Evolutionary conservation across 2,329 filamentous ascomycete species (phyloP).

Genomic region (Botrytis galanthina): DNA sequence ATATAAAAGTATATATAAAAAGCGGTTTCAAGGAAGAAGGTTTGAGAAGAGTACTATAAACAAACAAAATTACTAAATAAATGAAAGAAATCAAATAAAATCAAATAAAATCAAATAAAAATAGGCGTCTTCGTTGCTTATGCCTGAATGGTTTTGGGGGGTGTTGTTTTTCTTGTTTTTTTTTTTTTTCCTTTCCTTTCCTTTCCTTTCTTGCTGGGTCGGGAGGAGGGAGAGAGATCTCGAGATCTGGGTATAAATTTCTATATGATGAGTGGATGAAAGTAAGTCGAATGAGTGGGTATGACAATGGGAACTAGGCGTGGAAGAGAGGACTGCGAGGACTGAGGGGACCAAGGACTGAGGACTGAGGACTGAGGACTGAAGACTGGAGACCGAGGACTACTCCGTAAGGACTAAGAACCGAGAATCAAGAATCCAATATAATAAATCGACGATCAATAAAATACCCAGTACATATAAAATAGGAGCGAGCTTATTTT

Average conservation of each 20-base stretch:
- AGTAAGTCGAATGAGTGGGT: background rate
- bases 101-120: slow-evolving; percentile 18
- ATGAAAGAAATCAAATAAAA: slow-evolving; percentile 11
- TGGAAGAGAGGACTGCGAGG: background rate
- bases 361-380: too few relatives aligned
- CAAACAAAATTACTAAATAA: background rate
- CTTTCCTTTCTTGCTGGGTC: background rate
- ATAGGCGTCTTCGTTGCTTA: slow-evolving; percentile 29
- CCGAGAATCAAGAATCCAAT: too few relatives aligned
- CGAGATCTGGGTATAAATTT: background rate
- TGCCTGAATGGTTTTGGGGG: slow-evolving; percentile 5
- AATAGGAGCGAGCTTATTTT: background rate
- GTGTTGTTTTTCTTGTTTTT: background rate
- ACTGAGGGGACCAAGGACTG: too few relatives aligned
- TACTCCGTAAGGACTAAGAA: too few relatives aligned
- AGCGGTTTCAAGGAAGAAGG: background rate
- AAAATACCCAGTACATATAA: too few relatives aligned
- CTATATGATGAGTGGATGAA: background rate
- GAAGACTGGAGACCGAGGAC: too few relatives aligned
- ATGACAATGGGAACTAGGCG: background rate
- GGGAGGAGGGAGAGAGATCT: background rate
- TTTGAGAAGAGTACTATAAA: background rate
- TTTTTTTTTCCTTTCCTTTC: background rate
- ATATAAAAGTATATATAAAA: background rate
- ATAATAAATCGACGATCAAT: background rate